Evolutionary conservation across 345 rosid species (phyloP).

Genomic region (Geranium brycei): DNA sequence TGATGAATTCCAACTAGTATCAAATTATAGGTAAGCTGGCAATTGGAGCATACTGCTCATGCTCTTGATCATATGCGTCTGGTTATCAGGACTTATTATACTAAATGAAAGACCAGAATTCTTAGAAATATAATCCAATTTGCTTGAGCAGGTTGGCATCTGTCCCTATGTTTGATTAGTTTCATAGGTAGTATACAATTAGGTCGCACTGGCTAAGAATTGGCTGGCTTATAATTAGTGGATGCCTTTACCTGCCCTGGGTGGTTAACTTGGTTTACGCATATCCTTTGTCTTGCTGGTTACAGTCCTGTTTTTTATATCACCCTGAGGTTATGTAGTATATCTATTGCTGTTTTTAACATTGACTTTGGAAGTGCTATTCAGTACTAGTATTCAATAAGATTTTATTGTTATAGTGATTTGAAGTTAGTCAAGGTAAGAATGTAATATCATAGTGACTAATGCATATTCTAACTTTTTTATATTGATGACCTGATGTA

Average conservation of each 20-base stretch:
- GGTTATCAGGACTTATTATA: background rate
- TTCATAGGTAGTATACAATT: background rate
- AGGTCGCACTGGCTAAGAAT: background rate
- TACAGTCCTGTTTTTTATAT: too few relatives aligned
- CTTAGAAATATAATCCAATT: background rate
- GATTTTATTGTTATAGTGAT: background rate
- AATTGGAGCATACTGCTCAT: too few relatives aligned
- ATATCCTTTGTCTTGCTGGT: background rate
- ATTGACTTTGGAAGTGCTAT: too few relatives aligned
- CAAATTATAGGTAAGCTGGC: too few relatives aligned
- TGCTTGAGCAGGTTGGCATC: background rate
- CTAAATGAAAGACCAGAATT: background rate
- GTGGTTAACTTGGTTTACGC: background rate
- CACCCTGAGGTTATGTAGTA: too few relatives aligned
- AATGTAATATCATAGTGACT: background rate
- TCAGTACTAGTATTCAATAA: too few relatives aligned
- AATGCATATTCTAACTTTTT: conserved; percentile 1
- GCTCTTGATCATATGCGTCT: background rate
- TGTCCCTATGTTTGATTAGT: background rate
- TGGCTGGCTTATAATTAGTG: background rate
- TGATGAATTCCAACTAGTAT: too few relatives aligned
- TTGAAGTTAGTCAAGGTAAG: background rate
- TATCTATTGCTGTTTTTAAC: too few relatives aligned
- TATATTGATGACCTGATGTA: conserved; percentile 10
- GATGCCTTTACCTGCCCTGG: background rate